Base-by-base conservation (phyloP, 129 eudicot genomes). In the Chrysanthemum lavandulifolium region DNA sequence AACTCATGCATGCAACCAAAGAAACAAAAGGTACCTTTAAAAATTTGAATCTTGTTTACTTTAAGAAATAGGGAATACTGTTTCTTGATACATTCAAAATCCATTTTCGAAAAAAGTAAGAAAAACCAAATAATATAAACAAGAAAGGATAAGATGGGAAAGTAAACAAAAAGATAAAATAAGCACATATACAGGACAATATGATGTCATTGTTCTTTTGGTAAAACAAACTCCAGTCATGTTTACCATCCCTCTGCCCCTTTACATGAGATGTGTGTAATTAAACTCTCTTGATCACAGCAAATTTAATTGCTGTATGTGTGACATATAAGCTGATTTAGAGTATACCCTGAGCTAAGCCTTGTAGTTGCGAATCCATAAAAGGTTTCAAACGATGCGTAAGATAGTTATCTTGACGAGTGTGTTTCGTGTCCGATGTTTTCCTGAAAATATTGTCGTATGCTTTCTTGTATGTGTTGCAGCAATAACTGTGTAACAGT, bases 31-130 rank as follows among this genome's bases (percentile, higher is more conserved):
- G 77, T 72, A 47, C 67, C 82, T 78, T 78, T 77, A 70, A 70
- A 49, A 33, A 14, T 77, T 70, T 78, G 77, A 78, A 78, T 71
- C 67, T 78, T 78, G 73, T 63, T 71, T 78, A 55, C 82, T 71
- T 78, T 64, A 71, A 72, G 66, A 71, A 63, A 45, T 48, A 72
- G 63, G 65, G 82, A 78, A 64, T 65, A 72, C 67, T 68, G 73
- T 72, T 87, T 81, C 91, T 90, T 83, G 89, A 78, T 83, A 81
- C 74, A 71, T 61, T 82, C 91, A 87, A 85, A 84, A 91, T 80
- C 81, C 73, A 83, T 65, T 66, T n/a, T 64, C 64, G 58, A 69
- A 75, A 73, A 78, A 74, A 74, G 66, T 74, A 18, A 49, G 77
- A 79, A 62, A 80, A 82, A 63, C 72, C 43, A 69, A 75, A 73